phyloP scores from a whole-genome alignment of 2,329 filamentous ascomycete genomes.

The Lecanicillium sp. region DNA sequence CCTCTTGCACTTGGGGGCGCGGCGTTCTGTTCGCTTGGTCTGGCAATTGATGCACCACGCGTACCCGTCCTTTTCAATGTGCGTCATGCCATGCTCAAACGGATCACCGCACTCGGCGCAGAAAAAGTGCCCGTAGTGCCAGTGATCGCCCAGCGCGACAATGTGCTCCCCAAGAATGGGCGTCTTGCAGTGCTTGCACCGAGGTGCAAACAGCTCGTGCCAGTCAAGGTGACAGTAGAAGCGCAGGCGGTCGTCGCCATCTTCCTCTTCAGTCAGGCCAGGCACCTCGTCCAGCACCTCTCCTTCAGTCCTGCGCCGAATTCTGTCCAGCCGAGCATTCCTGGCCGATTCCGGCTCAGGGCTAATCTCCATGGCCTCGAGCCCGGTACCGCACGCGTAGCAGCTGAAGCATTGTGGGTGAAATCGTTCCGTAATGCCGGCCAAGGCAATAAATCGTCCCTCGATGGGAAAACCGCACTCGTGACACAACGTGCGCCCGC shows the following conservation, averaged over 20 bases:
- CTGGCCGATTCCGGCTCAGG: slow-evolving; percentile 75
- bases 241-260: slow-evolving; percentile 65
- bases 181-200: slow-evolving; percentile 93
- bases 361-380: slow-evolving; percentile 95
- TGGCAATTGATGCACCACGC: slow-evolving; percentile 95
- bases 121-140: slow-evolving; percentile 98
- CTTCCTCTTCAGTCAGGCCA: slow-evolving; percentile 57
- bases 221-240: slow-evolving; percentile 99
- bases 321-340: slow-evolving; percentile 64
- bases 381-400: slow-evolving; percentile 74
- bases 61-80: slow-evolving; percentile 92
- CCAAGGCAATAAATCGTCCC: slow-evolving; percentile 80
- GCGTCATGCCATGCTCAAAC: slow-evolving; percentile 64
- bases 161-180: slow-evolving; percentile 94
- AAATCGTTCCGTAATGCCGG: slow-evolving; percentile 66
- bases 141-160: slow-evolving; percentile 88
- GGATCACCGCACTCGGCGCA: slow-evolving; percentile 97
- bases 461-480: slow-evolving; percentile 80
- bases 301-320: slow-evolving; percentile 51
- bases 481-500: slow-evolving; percentile 68
- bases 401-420: slow-evolving; percentile 92
- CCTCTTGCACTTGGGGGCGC: slow-evolving; percentile 78
- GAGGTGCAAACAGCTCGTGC: slow-evolving; percentile 87
- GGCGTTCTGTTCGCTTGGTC: slow-evolving; percentile 82
- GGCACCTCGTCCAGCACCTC: slow-evolving; percentile 55